Conservation (phyloP, 768 basidiomycete species). For the Cyathus striatus region DNA sequence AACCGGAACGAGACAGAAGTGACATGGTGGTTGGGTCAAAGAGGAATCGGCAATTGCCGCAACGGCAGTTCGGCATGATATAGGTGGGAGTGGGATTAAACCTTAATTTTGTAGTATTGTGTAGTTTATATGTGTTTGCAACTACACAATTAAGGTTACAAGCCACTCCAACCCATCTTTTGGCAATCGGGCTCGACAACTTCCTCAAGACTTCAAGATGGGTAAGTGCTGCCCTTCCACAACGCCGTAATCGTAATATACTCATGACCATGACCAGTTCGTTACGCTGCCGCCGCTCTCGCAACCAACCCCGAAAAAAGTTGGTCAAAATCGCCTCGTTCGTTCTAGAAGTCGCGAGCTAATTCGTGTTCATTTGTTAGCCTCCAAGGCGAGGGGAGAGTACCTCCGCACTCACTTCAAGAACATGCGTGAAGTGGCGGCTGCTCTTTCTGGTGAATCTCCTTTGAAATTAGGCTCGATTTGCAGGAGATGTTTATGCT, state of each 20-base stretch:
- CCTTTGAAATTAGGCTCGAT: not conserved
- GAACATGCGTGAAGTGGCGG: conserved; percentile 99
- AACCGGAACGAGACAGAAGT: too few relatives aligned
- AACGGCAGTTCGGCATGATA: too few relatives aligned
- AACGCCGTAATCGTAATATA: conserved; percentile 7
- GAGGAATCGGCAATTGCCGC: too few relatives aligned
- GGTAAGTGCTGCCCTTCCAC: conserved; percentile 38
- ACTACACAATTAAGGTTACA: conserved; percentile 40
- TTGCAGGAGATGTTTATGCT: conserved; percentile 1
- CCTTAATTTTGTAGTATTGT: too few relatives aligned
- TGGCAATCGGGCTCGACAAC: conserved; percentile 37
- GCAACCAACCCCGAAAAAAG: conserved; percentile 95
- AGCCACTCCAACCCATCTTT: conserved; percentile 30
- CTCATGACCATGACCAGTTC: conserved; percentile 57
- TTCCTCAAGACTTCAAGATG: conserved; percentile 63
- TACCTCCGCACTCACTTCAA: conserved; percentile 99
- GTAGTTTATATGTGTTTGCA: too few relatives aligned
- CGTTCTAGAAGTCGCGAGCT: conserved; percentile 6
- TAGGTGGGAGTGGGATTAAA: too few relatives aligned
- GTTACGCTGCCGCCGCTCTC: conserved; percentile 86
- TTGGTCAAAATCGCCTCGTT: conserved; percentile 31
- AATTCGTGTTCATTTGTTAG: conserved; percentile 32
- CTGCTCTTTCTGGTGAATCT: conserved; percentile 74
- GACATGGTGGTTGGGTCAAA: too few relatives aligned
- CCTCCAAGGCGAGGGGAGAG: conserved; percentile 90